phyloP scores from a whole-genome alignment of 176 grass and related monocot species.

The Musa itinerans region DNA sequence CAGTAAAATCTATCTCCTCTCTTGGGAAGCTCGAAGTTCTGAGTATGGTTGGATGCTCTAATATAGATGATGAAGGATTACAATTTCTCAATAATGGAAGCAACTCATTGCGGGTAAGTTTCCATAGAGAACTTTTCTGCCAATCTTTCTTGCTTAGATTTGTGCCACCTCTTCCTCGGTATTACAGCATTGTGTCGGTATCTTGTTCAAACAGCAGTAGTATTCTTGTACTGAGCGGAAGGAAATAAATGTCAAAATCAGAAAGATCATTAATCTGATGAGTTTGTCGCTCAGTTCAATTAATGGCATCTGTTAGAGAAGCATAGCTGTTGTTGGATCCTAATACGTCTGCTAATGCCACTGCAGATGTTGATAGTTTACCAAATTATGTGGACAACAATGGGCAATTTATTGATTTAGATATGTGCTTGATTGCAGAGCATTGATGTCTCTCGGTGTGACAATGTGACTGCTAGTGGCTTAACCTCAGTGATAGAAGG shows the following conservation, averaged over 20 bases:
- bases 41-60: slow-evolving; percentile 68
- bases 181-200: too few relatives aligned
- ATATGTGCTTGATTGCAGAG: slow-evolving; percentile 39
- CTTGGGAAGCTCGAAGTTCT: slow-evolving; percentile 77
- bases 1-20: slow-evolving; percentile 75
- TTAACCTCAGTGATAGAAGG: slow-evolving; percentile 67
- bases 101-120: slow-evolving; percentile 55
- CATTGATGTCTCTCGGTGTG: slow-evolving; percentile 84
- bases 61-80: slow-evolving; percentile 81
- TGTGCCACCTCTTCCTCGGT: too few relatives aligned
- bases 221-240: too few relatives aligned
- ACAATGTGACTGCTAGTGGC: slow-evolving; percentile 67
- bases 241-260: too few relatives aligned
- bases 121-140: not conserved
- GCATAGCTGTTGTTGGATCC: too few relatives aligned
- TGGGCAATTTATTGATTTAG: not conserved
- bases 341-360: not conserved
- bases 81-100: slow-evolving; percentile 55
- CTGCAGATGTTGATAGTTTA: not conserved
- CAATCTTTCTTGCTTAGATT: too few relatives aligned
- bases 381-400: too few relatives aligned
- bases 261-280: too few relatives aligned
- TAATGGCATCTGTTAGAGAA: too few relatives aligned
- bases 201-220: too few relatives aligned
- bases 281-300: too few relatives aligned